Evolutionary conservation across 805 yeast species (phyloP).

Genomic region (Torulaspora indica): DNA sequence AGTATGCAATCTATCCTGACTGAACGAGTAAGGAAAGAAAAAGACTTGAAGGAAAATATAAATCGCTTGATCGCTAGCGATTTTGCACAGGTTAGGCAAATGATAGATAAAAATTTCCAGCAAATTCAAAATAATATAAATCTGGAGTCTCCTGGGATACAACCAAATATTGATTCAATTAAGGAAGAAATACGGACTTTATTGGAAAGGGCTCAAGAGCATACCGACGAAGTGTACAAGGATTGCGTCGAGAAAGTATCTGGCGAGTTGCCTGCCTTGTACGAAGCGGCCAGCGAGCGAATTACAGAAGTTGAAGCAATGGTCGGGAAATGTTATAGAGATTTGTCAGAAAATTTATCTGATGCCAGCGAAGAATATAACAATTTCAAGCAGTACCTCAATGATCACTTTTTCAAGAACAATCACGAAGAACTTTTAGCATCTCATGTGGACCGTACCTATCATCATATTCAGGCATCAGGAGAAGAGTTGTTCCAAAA

Average conservation of each 20-base stretch:
- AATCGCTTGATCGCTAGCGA: constrained; percentile 25
- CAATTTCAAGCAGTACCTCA: constrained; percentile 30
- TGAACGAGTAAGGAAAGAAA: constrained; percentile 23
- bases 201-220: constrained; percentile 17
- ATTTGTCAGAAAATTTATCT: constrained; percentile 28
- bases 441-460: constrained; percentile 25
- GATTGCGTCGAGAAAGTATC: constrained; percentile 24
- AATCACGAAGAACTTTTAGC: constrained; percentile 27
- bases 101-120: constrained; percentile 18
- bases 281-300: constrained; percentile 19
- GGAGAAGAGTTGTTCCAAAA: constrained; percentile 23
- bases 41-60: constrained; percentile 20
- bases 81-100: constrained; percentile 17
- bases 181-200: constrained; percentile 19
- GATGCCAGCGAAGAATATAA: constrained; percentile 34
- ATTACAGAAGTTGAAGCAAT: constrained; percentile 19
- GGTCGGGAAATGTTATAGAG: constrained; percentile 19
- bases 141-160: constrained; percentile 13
- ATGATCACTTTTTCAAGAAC: constrained; percentile 30
- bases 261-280: constrained; percentile 24
- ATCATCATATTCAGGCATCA: constrained; percentile 23
- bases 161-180: constrained; percentile 19
- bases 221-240: constrained; percentile 24
- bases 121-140: constrained; percentile 12
- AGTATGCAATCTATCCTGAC: constrained; percentile 23